Conservation (phyloP, 768 basidiomycete genomes). For the Hypsizygus marmoreus region DNA sequence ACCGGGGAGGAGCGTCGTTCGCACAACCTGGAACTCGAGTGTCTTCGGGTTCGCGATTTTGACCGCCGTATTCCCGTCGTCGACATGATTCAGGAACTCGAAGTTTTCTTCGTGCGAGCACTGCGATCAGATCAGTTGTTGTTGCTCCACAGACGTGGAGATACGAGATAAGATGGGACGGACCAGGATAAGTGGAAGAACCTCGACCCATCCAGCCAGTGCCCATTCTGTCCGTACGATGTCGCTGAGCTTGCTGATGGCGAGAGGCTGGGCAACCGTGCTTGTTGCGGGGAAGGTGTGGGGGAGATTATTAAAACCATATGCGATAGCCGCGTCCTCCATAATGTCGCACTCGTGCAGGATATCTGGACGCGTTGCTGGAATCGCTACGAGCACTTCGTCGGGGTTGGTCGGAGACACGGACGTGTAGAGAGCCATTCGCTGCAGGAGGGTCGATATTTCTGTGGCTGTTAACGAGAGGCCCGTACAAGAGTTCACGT, state of each 20-base stretch:
- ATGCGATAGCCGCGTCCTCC: constrained; percentile 97
- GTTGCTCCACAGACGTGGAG: neutral
- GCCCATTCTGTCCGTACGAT: constrained; percentile 90
- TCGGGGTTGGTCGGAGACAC: constrained; percentile 61
- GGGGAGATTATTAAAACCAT: constrained; percentile 96
- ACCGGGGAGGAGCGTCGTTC: constrained; percentile 93
- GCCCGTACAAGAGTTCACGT: constrained; percentile 95
- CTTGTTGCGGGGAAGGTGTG: constrained; percentile 90
- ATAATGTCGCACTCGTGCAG: constrained; percentile 98
- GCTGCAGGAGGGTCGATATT: constrained; percentile 70
- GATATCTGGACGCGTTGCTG: constrained; percentile 97
- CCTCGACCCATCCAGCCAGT: constrained; percentile 94
- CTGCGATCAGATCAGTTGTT: constrained; percentile 39
- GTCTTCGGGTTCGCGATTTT: constrained; percentile 98
- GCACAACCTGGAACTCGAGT: constrained; percentile 96
- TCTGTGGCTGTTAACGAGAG: constrained; percentile 67
- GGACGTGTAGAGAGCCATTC: constrained; percentile 75
- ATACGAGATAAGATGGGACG: constrained; percentile 24
- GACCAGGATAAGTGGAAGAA: constrained; percentile 90
- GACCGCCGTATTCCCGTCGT: constrained; percentile 80
- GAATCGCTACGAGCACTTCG: constrained; percentile 74
- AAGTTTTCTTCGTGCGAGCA: constrained; percentile 99
- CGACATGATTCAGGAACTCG: constrained; percentile 83
- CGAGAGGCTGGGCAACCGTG: constrained; percentile 91
- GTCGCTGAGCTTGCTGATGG: constrained; percentile 88